Evolutionary conservation across 176 grass and related monocot species (phyloP), one percentile per base, ranked within the genome.

Genomic region (Zea luxurians): DNA sequence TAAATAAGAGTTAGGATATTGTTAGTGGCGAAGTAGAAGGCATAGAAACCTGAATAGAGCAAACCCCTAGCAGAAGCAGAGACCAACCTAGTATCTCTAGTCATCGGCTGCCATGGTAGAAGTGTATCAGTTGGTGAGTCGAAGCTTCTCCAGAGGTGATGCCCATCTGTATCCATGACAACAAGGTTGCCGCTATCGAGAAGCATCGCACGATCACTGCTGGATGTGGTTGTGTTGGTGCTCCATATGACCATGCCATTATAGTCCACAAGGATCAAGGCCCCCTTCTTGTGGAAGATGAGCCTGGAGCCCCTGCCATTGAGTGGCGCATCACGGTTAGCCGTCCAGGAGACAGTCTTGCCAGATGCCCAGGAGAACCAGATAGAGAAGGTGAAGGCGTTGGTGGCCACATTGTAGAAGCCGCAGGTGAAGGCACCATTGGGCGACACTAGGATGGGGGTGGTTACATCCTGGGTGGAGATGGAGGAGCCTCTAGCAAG

Each of bases 341-440:
- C 92, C 0, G 82, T 85, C 89, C 93, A 90, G 9, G 82, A 48
- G 10, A 86, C n/a, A 1, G 84, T 88, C n/a, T 80, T 70, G 4
- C 13, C 47, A 0, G 83, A 8, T 1, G 87, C 72, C 18, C n/a
- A 15, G 63, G 34, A 38, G 78, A 83, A 88, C 87, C 84, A 90
- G 64, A 92, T 78, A 58, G 89, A 87, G 67, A 92, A 90, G 83
- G 76, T 69, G 80, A 88, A 90, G 37, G 85, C 80, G 21, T 97
- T 90, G 17, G 59, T 73, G 48, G 82, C 87, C 17, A 92, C 82
- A 77, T 64, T 72, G 68, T 97, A 88, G 82, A 92, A 97, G 49
- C 93, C 83, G 4, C 82, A 92, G 8, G 87, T 52, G 64, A 92
- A 92, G 66, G 59, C 49, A 2, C 71, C 80, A n/a, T 74, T 86